These are phyloP conservation scores for Xanthoconium purpureum DNA, from an alignment of 768 basidiomycete species.

Conservation along the genomic window DNA sequence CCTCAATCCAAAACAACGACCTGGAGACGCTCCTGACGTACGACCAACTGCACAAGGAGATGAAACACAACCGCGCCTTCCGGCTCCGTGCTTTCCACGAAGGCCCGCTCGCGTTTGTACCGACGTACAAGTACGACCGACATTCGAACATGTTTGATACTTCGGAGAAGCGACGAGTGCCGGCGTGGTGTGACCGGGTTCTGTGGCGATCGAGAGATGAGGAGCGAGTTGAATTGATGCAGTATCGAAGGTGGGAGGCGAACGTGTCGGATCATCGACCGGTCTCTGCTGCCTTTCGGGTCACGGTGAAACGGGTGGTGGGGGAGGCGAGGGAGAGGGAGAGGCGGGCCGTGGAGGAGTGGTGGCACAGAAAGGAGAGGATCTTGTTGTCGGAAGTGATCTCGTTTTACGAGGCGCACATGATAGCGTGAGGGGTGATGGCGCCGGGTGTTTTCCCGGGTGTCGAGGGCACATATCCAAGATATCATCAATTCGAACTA, in stretches of 20 bases:
- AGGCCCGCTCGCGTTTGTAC: conserved; percentile 76
- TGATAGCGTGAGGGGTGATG: conserved; percentile 29
- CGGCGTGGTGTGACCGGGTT: conserved; percentile 97
- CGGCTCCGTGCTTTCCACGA: conserved; percentile 82
- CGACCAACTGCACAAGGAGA: conserved; percentile 89
- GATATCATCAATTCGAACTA: background rate
- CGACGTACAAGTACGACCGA: conserved; percentile 95
- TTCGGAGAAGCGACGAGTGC: conserved; percentile 83
- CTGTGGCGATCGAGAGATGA: conserved; percentile 66
- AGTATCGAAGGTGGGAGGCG: conserved; percentile 80
- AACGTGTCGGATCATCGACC: conserved; percentile 91
- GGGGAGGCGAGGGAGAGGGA: conserved; percentile 54
- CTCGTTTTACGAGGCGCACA: conserved; percentile 35
- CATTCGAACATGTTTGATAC: conserved; percentile 77
- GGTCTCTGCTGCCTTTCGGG: conserved; percentile 72
- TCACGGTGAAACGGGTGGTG: conserved; percentile 72
- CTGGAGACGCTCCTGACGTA: conserved; percentile 59
- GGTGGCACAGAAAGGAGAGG: conserved; percentile 45
- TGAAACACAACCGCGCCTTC: conserved; percentile 83
- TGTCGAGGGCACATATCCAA: background rate
- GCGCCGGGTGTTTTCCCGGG: background rate
- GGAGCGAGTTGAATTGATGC: conserved; percentile 58
- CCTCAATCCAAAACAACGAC: conserved; percentile 67
- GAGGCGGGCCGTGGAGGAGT: conserved; percentile 51
- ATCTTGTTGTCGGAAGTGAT: conserved; percentile 30